phyloP scores from a whole-genome alignment of 2,329 filamentous ascomycete genomes.

The Calonectria multiphialidica region DNA sequence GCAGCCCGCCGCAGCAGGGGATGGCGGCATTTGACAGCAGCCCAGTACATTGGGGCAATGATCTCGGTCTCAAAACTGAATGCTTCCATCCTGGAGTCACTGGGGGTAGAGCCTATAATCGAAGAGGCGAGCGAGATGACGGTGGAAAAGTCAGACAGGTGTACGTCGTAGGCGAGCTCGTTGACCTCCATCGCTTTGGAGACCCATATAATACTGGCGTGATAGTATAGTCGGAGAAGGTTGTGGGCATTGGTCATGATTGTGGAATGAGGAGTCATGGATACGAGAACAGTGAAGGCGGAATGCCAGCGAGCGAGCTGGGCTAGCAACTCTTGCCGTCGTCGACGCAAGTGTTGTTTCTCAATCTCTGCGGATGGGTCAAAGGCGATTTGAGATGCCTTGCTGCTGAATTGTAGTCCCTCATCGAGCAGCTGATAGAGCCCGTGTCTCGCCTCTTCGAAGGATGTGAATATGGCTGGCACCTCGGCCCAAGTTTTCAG shows the following conservation, averaged over 20 bases:
- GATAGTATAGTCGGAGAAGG: slow-evolving; percentile 53
- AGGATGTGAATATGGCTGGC: slow-evolving; percentile 49
- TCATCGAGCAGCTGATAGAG: slow-evolving; percentile 57
- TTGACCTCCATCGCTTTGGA: slow-evolving; percentile 43
- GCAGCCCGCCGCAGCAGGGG: slow-evolving; percentile 55
- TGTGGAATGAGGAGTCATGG: slow-evolving; percentile 36
- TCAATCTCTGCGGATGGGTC: slow-evolving; percentile 38
- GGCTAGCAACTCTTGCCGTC: slow-evolving; percentile 50
- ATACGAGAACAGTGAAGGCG: slow-evolving; percentile 45
- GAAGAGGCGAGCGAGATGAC: slow-evolving; percentile 51
- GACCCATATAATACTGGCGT: slow-evolving; percentile 50
- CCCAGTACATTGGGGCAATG: slow-evolving; percentile 57
- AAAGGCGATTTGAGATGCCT: slow-evolving; percentile 42
- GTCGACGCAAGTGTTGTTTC: slow-evolving; percentile 41
- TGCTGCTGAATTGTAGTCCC: slow-evolving; percentile 50
- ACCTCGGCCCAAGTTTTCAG: slow-evolving; percentile 48
- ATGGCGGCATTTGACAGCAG: slow-evolving; percentile 54
- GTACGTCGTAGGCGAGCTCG: slow-evolving; percentile 51
- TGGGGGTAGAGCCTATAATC: slow-evolving; percentile 36
- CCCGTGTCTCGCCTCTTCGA: slow-evolving; percentile 45
- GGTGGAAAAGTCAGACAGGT: slow-evolving; percentile 50
- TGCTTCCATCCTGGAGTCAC: slow-evolving; percentile 27
- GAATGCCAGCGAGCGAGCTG: slow-evolving; percentile 46
- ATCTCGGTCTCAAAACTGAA: slow-evolving; percentile 59
- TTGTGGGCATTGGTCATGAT: slow-evolving; percentile 33